Base-by-base conservation (phyloP, 2,329 filamentous ascomycete genomes). In the Colletotrichum sp. region DNA sequence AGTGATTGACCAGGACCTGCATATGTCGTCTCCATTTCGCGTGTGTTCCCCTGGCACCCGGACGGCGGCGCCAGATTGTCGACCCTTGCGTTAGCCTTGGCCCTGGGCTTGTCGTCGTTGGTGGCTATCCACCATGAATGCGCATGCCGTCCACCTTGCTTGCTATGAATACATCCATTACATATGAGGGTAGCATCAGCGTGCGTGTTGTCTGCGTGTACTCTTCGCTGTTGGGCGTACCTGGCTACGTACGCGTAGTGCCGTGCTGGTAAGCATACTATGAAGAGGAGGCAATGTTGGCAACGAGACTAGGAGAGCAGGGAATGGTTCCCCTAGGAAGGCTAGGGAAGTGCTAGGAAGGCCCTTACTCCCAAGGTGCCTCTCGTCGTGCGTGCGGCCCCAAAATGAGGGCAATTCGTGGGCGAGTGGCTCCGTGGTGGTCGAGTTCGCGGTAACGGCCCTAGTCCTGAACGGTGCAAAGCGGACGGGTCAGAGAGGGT, bases 1-100 rank as follows among this genome's bases (percentile, higher is more conserved):
- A 30, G 24, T 48, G 43, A 30, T 10, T 69, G 57, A 63, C 67
- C 38, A 75, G 64, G 58, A 65, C 70, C 70, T 75, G 74, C 64
- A 69, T 74, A 58, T 74, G 36, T 48, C 58, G 71, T 55, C 28
- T 43, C 74, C 74, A 76, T 76, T 71, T 76, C 64, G 64, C 36
- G 70, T 68, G 65, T 68, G 65, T 74, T 76, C 74, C 73, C 70
- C 74, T 74, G 64, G 65, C 74, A 76, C 74, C 74, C 55, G 36
- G 67, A 38, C 66, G 66, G 21, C 66, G 69, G 73, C 69, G 55
- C 57, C 67, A 69, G 71, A 64, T 61, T 72, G 36, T 58, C 63
- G 43, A 76, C 71, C 74, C 70, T 76, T 57, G 74, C 65, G 24
- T 58, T 74, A 68, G 65, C 70, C 74, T 61, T 74, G 70, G 43